Evolutionary conservation across 805 yeast genomes (phyloP), one percentile per base, ranked within the genome.

Genomic region (Saccharomyces eubayanus): DNA sequence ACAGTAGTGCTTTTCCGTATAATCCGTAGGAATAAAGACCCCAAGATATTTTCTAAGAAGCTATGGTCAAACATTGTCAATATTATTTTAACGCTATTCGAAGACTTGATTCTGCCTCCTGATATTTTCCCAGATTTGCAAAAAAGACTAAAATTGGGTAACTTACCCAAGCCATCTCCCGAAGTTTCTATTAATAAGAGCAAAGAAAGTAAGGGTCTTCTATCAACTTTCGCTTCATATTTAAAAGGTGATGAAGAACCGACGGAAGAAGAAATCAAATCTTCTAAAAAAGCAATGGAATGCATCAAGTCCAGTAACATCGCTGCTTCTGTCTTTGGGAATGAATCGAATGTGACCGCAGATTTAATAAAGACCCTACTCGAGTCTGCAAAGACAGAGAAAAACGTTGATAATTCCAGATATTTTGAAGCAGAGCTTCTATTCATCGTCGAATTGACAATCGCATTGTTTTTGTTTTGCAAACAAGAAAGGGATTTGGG

Each of bases 241-340:
- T 78, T 94, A 69, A 88, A 94, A 58, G 94, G 97, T 20, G 97
- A 90, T 62, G 95, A 89, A 52, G 98, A 92, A 68, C 99, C 99
- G 11, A 81, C 95, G 1, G 95, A 88, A 53, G 96, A 89, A 63
- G 97, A 92, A 61, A 85, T 94, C 50, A 96, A 90, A 58, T 80
- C 88, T 5, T 88, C 98, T 0, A 68, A 86, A 12, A 84, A 89
- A 5, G 87, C 97, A 0, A 72, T 85, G 46, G 96, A 91, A 59
- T 92, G 97, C 66, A 77, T 92, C 51, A 80, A 80, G 51, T 81
- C 92, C 0, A 82, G 94, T 57, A 79, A 80, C 50, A 72, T 90
- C 5, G 68, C 77, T 3, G 73, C 75, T 1, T 72, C 89, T 1
- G 77, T 89, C 55, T 78, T 77, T 49, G 75, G 75, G 21, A 74